Base-by-base conservation (phyloP, 2,329 filamentous ascomycete genomes). In the Alternaria angustiovoidea region DNA sequence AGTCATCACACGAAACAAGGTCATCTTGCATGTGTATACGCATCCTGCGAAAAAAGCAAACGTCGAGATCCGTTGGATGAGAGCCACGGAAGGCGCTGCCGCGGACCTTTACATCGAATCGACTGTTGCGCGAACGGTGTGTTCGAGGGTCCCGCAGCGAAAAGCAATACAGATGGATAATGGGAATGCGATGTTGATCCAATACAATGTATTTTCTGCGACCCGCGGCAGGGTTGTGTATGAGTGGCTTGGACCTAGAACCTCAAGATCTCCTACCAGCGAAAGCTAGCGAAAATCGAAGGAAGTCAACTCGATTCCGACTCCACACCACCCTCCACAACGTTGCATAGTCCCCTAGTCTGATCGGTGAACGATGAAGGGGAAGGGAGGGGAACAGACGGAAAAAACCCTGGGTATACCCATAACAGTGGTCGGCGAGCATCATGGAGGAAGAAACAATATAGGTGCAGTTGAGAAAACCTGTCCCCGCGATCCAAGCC, bases 1-100 rank as follows among this genome's bases (percentile, higher is more conserved):
- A 41, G 42, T 47, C 22, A 44, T 26, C 51, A 32, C 49, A 54
- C 49, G 38, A 47, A 58, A 54, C 55, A 54, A 30, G 49, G 55
- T 34, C 51, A 30, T 44, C 24, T 22, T 20, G 49, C 36, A 54
- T 32, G 55, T 42, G 41, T 36, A 34, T 44, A 28, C 18, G 20
- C 18, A 38, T 32, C 6, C 32, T 7, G 39, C 12, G 8, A 38
- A 58, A 58, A 44, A 54, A 36, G 34, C 49, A 53, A 53, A 11
- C 2, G 12, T 2, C 5, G n/a, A 11, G 22, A 41, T 32, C 34
- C 24, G 42, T 36, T 54, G 55, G 55, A 22, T 46, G 41, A 41
- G 48, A 54, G 32, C 34, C 12, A 39, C 18, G 49, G 55, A 46
- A 22, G 16, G 16, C 7, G 18, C 2, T 7, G 16, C 55, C 42